Evolutionary conservation across 495 filamentous ascomycete genomes (phyloP).

Genomic region (Hypoxylon subgilvum): DNA sequence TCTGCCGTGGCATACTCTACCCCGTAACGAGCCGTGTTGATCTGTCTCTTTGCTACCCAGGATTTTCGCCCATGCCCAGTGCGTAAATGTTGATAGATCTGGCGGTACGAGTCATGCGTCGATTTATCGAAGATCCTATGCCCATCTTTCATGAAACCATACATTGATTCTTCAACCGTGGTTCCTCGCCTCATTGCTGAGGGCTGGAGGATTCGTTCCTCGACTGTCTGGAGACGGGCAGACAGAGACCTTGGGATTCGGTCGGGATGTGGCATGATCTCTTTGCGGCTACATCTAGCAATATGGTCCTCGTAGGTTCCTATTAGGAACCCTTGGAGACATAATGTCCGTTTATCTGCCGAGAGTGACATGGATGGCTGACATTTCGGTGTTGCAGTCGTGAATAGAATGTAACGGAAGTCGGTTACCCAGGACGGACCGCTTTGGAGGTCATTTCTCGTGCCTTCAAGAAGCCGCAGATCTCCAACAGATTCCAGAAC

Average conservation of each 20-base stretch:
- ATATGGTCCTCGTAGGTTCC: constrained; percentile 9
- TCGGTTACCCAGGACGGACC: constrained; percentile 32
- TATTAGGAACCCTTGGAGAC: constrained; percentile 7
- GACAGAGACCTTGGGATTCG: too few species aligned
- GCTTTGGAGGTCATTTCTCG: neutral
- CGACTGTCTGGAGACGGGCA: neutral
- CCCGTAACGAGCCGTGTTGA: neutral
- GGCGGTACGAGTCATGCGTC: neutral
- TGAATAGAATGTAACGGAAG: constrained; percentile 4
- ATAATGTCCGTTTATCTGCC: constrained; percentile 8
- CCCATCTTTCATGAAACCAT: neutral
- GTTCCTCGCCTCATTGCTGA: constrained; percentile 7
- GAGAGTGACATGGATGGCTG: neutral
- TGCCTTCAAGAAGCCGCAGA: constrained; percentile 9
- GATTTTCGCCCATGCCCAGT: neutral
- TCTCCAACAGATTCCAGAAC: constrained; percentile 8
- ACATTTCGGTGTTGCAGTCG: neutral
- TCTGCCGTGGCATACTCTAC: constrained; percentile 2
- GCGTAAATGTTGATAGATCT: constrained; percentile 9
- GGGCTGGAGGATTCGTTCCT: constrained; percentile 19
- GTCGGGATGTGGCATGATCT: neutral
- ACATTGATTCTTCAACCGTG: constrained; percentile 12
- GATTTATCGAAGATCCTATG: neutral
- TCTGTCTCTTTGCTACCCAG: constrained; percentile 4
- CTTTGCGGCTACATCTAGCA: neutral